A percentile compares a stretch with the other conserved stretches of the same genome.
phyloP scores from a whole-genome alignment of 192 early-diverging fungal species.

The Pilaira anomala region DNA sequence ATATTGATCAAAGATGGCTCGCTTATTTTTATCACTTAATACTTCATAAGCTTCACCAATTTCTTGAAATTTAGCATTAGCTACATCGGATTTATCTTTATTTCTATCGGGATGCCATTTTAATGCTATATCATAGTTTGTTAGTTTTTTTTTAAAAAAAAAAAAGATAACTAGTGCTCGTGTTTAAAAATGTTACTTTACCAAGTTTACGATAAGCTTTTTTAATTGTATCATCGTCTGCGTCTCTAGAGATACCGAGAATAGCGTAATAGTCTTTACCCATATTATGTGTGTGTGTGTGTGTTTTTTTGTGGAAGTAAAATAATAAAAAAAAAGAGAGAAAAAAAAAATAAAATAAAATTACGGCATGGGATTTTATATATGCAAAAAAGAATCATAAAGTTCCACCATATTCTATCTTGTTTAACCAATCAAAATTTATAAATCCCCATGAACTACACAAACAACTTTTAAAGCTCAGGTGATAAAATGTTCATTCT shows the following conservation, averaged over 20 bases:
- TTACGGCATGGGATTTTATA: not conserved
- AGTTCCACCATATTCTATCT: not conserved
- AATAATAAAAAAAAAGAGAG: slow-evolving; percentile 9
- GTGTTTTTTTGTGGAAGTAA: not conserved
- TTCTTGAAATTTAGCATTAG: slow-evolving; percentile 91
- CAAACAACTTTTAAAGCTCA: no score
- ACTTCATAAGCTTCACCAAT: slow-evolving; percentile 97
- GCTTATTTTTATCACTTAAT: slow-evolving; percentile 89
- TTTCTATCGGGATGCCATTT: slow-evolving; percentile 81
- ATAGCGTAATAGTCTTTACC: slow-evolving; percentile 97
- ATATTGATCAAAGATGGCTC: slow-evolving; percentile 92
- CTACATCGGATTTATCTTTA: slow-evolving; percentile 58
- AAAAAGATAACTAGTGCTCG: not conserved
- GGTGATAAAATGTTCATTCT: no score
- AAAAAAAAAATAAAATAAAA: slow-evolving; percentile 1
- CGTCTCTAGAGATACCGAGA: slow-evolving; percentile 72
- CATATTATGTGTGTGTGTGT: slow-evolving; percentile 49
- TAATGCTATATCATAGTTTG: slow-evolving; percentile 41
- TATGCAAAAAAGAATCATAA: not conserved
- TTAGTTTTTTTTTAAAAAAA: not conserved
- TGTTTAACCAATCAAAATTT: no score
- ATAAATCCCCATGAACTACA: no score
- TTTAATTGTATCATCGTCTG: slow-evolving; percentile 75
- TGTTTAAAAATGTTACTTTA: not conserved
- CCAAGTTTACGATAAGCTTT: slow-evolving; percentile 73